phyloP scores from a whole-genome alignment of 1,284 basidiomycete genomes.

The Microbotryum saponariae region DNA sequence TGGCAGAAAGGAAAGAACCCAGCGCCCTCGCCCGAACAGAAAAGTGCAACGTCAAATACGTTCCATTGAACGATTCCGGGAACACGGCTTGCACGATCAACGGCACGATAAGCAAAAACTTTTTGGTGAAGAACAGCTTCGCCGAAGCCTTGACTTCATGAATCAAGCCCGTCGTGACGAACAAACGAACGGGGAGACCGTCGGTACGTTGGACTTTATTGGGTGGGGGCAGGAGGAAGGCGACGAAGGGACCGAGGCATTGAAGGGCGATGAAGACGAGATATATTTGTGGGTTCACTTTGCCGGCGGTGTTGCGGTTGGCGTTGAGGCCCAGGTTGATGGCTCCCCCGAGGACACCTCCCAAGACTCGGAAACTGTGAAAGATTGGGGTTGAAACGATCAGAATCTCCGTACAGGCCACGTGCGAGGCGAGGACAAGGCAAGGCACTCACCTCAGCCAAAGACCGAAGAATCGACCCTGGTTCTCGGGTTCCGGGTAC shows the following conservation, averaged over 20 bases:
- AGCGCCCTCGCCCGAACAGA: slow-evolving; percentile 21
- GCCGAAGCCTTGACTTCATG: slow-evolving; percentile 34
- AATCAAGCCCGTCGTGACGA: slow-evolving; percentile 29
- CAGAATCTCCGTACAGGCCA: no score
- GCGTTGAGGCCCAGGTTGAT: slow-evolving; percentile 42
- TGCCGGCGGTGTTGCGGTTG: slow-evolving; percentile 35
- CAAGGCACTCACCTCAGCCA: slow-evolving; percentile 35
- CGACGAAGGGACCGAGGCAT: slow-evolving; percentile 17
- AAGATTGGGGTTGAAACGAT: no score
- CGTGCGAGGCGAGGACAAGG: no score
- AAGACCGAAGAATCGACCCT: slow-evolving; percentile 39
- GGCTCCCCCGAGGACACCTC: slow-evolving; percentile 38
- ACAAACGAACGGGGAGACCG: slow-evolving; percentile 17
- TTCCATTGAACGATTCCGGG: slow-evolving; percentile 17
- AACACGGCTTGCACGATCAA: slow-evolving; percentile 26
- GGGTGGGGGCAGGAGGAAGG: slow-evolving; percentile 23
- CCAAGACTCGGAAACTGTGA: slow-evolving; percentile 32
- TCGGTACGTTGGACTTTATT: slow-evolving; percentile 23
- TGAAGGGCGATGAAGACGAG: slow-evolving; percentile 44
- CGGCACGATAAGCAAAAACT: slow-evolving; percentile 34
- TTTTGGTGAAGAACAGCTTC: slow-evolving; percentile 28
- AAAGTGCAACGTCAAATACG: slow-evolving; percentile 21
- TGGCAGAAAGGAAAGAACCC: slow-evolving; percentile 19
- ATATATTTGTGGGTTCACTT: slow-evolving; percentile 39
- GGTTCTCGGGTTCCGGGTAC: slow-evolving; percentile 40